A percentile compares a stretch with the other conserved stretches of the same genome.
Evolutionary conservation across 441 rosid species (phyloP).

Genomic region (Eruca vesicaria): DNA sequence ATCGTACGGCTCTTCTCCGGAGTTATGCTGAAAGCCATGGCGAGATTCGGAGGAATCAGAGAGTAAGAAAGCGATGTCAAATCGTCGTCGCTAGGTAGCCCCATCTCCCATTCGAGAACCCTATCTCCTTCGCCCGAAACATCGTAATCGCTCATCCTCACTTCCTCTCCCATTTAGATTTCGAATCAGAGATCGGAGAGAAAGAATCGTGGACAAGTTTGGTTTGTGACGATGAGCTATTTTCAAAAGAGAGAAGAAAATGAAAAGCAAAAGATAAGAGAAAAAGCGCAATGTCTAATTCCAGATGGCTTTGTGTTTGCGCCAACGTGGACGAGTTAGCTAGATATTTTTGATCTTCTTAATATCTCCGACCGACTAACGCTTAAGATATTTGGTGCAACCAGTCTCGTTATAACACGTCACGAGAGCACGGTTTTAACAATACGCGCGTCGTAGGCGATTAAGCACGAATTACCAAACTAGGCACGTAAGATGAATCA

Average conservation of each 20-base stretch:
- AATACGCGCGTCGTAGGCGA: conserved; percentile 6
- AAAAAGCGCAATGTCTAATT: conserved; percentile 56
- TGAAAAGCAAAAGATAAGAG: not conserved
- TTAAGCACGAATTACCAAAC: not conserved
- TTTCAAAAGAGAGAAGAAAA: conserved; percentile 10
- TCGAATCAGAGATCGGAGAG: conserved; percentile 1
- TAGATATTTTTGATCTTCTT: conserved; percentile 77
- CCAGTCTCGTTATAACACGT: conserved; percentile 10
- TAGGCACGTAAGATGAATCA: not conserved
- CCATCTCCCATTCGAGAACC: conserved; percentile 82
- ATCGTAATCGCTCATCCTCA: conserved; percentile 60
- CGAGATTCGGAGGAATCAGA: conserved; percentile 75
- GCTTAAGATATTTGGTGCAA: not conserved
- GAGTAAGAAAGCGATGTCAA: conserved; percentile 74
- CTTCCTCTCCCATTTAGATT: conserved; percentile 73
- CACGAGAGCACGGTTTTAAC: not conserved
- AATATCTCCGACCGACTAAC: conserved; percentile 31
- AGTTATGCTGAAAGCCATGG: conserved; percentile 82
- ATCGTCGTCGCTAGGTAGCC: conserved; percentile 70
- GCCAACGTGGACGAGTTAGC: conserved; percentile 83
- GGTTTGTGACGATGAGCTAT: conserved; percentile 28
- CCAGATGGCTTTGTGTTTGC: conserved; percentile 44
- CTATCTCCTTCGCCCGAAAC: conserved; percentile 55
- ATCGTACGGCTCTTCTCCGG: conserved; percentile 59
- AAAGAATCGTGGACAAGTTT: conserved; percentile 21